These are phyloP conservation scores for Lagenidium sp. DNA, from an alignment of 352 stramenopile genomes.

Conservation along the genomic window DNA sequence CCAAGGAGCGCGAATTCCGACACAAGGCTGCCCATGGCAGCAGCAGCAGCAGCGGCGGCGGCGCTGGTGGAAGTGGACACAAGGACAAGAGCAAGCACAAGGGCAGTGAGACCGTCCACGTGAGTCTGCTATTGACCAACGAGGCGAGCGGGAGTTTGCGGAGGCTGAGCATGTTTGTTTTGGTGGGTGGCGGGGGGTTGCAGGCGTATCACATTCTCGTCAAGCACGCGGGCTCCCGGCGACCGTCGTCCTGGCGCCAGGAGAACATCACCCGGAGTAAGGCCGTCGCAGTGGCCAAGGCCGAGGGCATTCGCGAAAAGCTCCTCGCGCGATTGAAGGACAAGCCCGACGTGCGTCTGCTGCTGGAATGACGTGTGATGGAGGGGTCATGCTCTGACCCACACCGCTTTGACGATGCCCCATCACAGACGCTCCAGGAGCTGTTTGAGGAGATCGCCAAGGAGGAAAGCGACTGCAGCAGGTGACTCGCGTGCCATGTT, in stretches of 20 bases:
- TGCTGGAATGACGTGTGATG: background rate
- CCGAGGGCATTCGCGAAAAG: constrained; percentile 75
- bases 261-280: constrained; percentile 85
- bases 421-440: constrained; percentile 37
- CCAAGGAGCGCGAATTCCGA: constrained; percentile 70
- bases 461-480: constrained; percentile 86
- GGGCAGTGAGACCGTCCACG: constrained; percentile 38
- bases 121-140: background rate
- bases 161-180: background rate
- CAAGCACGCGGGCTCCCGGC: constrained; percentile 77
- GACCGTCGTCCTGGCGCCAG: constrained; percentile 83
- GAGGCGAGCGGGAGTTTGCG: background rate
- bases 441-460: constrained; percentile 83
- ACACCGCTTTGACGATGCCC: background rate
- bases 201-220: constrained; percentile 83
- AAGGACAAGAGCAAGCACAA: constrained; percentile 15
- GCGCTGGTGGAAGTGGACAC: constrained; percentile 9
- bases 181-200: background rate
- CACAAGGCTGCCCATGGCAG: too few species aligned
- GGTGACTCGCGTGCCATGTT: too few species aligned
- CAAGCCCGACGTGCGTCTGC: constrained; percentile 36
- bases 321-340: constrained; percentile 62
- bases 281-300: constrained; percentile 67
- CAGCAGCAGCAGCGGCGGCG: too few species aligned
- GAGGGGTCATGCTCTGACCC: background rate